These are phyloP conservation scores for Solanum chaucha DNA, from an alignment of 257 asterid genomes.

Conservation along the genomic window DNA sequence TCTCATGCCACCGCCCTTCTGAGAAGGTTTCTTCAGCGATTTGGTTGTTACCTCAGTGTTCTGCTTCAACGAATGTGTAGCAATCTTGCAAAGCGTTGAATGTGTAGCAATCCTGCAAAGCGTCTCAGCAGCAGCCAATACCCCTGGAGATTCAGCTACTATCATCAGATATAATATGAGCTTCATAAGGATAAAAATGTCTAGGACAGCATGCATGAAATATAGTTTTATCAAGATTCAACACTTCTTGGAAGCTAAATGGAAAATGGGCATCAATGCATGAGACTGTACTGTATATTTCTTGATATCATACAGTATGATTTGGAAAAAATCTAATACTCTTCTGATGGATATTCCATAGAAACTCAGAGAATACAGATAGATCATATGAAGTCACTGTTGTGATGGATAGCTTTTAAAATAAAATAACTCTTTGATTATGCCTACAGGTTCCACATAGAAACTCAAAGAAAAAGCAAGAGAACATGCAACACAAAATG, in stretches of 20 bases:
- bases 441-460: neutral
- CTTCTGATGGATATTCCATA: neutral
- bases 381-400: neutral
- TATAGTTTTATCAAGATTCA: neutral
- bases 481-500: neutral
- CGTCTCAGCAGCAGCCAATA: conserved; percentile 65
- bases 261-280: neutral
- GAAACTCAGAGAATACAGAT: neutral
- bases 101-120: conserved; percentile 46
- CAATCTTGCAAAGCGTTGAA: conserved; percentile 48
- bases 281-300: neutral
- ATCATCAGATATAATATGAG: neutral
- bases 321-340: neutral
- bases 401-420: neutral
- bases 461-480: neutral
- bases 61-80: conserved; percentile 24
- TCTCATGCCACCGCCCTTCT: conserved; percentile 20
- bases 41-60: conserved; percentile 18
- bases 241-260: neutral
- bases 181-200: neutral
- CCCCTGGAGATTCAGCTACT: conserved; percentile 42
- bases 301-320: neutral
- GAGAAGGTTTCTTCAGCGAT: conserved; percentile 36
- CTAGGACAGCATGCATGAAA: neutral
- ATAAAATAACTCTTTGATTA: neutral